Evolutionary conservation across 345 rosid genomes (phyloP).

Genomic region (Citrus reticulata): DNA sequence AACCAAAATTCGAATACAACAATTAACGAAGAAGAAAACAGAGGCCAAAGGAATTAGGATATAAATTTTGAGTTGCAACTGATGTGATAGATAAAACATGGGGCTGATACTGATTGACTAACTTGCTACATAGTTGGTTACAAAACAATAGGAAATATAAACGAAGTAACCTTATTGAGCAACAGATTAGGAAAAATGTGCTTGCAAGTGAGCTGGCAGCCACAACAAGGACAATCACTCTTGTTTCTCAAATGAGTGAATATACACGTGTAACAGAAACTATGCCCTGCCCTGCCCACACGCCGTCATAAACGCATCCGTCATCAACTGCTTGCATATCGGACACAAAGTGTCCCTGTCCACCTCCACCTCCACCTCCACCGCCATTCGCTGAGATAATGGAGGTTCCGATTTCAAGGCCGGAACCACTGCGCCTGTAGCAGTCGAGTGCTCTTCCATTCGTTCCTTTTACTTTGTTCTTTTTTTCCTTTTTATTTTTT

Average conservation of each 20-base stretch:
- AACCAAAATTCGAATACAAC: neutral
- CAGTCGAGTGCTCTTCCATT: constrained; percentile 28
- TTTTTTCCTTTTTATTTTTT: too few species aligned
- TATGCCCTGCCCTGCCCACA: constrained; percentile 35
- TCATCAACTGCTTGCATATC: constrained; percentile 56
- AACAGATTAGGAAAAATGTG: constrained; percentile 50
- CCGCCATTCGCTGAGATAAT: neutral
- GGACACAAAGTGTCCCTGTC: constrained; percentile 52
- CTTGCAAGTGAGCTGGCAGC: constrained; percentile 32
- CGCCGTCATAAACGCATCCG: constrained; percentile 49
- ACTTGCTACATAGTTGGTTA: too few species aligned
- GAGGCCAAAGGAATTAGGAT: too few species aligned
- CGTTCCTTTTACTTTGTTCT: neutral
- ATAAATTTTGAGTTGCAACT: too few species aligned
- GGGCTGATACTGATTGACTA: too few species aligned
- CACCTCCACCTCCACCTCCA: constrained; percentile 1
- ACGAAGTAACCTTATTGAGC: constrained; percentile 41
- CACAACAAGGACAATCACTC: constrained; percentile 58
- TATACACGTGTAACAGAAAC: constrained; percentile 52
- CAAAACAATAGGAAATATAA: neutral
- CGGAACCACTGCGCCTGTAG: constrained; percentile 31
- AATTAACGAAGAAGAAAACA: too few species aligned
- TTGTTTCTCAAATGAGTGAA: constrained; percentile 44
- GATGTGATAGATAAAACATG: too few species aligned
- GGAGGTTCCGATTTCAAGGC: constrained; percentile 18